Conservation (phyloP, 345 rosid genomes). For the Dovyalis caffra region DNA sequence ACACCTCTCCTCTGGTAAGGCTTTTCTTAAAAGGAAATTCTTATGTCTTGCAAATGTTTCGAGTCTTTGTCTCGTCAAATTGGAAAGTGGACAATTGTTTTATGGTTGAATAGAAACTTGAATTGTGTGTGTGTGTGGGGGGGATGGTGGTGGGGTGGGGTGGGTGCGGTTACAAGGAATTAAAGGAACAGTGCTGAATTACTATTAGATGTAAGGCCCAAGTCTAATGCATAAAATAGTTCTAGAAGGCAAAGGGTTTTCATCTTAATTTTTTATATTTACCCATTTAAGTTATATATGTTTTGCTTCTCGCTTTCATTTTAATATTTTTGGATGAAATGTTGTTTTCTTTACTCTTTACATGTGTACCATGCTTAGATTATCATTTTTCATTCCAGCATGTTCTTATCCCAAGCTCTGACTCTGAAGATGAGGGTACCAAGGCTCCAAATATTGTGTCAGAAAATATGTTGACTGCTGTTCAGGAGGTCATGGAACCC, state of each 20-base stretch:
- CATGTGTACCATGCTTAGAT: constrained; percentile 4
- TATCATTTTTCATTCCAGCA: constrained; percentile 38
- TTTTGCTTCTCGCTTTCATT: neutral
- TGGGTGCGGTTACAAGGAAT: too few relatives aligned
- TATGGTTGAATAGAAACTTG: neutral
- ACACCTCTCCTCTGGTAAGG: constrained; percentile 31
- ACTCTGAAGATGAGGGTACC: constrained; percentile 57
- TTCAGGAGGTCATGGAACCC: constrained; percentile 46
- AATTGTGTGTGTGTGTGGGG: neutral
- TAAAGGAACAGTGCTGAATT: neutral
- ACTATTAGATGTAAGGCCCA: neutral
- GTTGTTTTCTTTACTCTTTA: neutral
- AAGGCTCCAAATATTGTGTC: constrained; percentile 17
- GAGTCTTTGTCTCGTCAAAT: neutral
- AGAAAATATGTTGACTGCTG: too few relatives aligned
- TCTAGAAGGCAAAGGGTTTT: neutral
- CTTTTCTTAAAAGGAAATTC: neutral
- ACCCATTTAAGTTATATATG: neutral
- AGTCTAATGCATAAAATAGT: too few relatives aligned
- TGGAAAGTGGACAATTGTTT: neutral
- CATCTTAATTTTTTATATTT: neutral
- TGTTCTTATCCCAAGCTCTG: constrained; percentile 45
- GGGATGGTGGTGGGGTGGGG: too few relatives aligned
- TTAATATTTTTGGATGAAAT: neutral
- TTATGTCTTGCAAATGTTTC: neutral